Evolutionary conservation across 768 basidiomycete species (phyloP), one percentile per base, ranked within the genome.

Genomic region (Candolleomyces efflorescens): DNA sequence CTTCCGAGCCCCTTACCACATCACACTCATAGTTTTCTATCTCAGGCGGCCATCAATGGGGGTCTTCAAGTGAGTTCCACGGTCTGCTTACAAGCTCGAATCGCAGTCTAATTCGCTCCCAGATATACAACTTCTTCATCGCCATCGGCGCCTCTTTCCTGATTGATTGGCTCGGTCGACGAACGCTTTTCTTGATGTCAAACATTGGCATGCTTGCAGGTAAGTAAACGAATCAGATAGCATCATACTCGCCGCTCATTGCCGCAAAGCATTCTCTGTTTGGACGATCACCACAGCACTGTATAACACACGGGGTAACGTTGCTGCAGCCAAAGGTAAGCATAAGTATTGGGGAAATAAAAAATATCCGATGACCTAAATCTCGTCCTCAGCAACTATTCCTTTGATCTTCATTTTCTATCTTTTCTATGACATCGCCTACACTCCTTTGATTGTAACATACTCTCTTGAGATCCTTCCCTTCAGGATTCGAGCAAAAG

Each of bases 391-490:
- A 82, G 84, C 83, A 4, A 86, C 83, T 9, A 79, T 87, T 60
- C 83, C 82, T 13, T 78, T 89, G 70, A 84, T 90, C 60, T 89
- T 89, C 64, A 51, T 84, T 17, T 81, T 78, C 59, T 79, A 74
- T 59, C 70, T 77, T 59, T 79, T 78, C 60, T 81, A 81, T 60
- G 86, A 90, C 64, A 76, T 92, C 56, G 88, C 88, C 24, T 92
- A 91, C 67, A 86, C 86, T 1, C 90, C 92, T 4, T 80, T 93
- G 71, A 73, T 89, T 23, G 73, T 81, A 17, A 74, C 77, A 5
- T 80, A 84, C 62, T 79, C 81, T 5, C 74, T 93, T 57, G 93
- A 94, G 68, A 92, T 94, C 61, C 70, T 94, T 3, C 92, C 91
- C 0, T 91, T 84, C 71, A 78, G 76, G 58, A 85, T 93, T 58